Evolutionary conservation across 2,329 filamentous ascomycete species (phyloP).

Genomic region (Colletotrichum gigasporum): DNA sequence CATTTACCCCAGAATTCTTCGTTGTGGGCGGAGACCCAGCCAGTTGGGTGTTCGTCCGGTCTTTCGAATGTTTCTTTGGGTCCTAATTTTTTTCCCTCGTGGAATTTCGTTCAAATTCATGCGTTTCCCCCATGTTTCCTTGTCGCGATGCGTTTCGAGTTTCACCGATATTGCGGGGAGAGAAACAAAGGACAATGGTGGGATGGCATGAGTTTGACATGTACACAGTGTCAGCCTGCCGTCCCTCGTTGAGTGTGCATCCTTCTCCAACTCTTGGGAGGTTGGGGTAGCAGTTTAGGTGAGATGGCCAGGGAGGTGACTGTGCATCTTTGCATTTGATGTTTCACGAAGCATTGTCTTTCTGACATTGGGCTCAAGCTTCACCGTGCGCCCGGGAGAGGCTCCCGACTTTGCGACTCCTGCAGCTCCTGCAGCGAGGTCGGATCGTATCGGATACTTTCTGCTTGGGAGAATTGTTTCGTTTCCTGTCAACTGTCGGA

Average conservation of each 20-base stretch:
- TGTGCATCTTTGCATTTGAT: neutral
- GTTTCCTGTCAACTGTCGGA: no score
- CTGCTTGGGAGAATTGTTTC: no score
- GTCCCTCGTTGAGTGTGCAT: neutral
- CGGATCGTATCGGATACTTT: no score
- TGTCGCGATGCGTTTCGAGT: conserved; percentile 9
- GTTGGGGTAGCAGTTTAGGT: neutral
- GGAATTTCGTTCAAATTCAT: neutral
- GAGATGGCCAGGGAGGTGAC: conserved; percentile 1
- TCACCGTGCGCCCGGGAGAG: neutral
- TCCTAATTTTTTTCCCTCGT: neutral
- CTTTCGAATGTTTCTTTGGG: neutral
- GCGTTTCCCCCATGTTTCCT: neutral
- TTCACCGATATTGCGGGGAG: conserved; percentile 7
- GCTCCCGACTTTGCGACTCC: no score
- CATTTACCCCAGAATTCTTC: neutral
- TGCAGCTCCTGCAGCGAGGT: no score
- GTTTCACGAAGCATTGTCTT: neutral
- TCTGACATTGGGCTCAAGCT: neutral
- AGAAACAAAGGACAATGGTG: neutral
- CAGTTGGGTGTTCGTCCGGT: conserved; percentile 2
- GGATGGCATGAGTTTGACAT: conserved; percentile 12
- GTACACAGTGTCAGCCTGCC: neutral
- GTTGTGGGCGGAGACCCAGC: neutral
- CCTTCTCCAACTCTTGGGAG: neutral